These are phyloP conservation scores for Arthrobotrys iridis DNA, from an alignment of 2,329 filamentous ascomycete species.

Conservation along the genomic window DNA sequence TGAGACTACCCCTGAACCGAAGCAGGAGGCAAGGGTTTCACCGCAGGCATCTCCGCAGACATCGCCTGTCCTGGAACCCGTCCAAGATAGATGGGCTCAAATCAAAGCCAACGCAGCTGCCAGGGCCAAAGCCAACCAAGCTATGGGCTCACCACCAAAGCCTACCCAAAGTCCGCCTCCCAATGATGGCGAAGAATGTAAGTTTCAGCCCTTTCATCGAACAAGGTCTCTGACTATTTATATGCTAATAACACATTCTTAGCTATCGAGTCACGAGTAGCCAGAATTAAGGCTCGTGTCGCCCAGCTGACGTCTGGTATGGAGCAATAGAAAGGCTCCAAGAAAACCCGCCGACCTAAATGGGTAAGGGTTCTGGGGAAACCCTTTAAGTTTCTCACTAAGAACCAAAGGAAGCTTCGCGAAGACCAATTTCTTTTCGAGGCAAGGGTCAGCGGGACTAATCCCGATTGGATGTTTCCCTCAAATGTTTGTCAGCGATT, in stretches of 20 bases:
- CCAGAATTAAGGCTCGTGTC: conserved; percentile 96
- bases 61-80: conserved; percentile 60
- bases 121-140: conserved; percentile 72
- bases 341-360: conserved; percentile 3
- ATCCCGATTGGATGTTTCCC: conserved; percentile 37
- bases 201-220: conserved; percentile 64
- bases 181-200: conserved; percentile 91
- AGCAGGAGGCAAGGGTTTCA: conserved; percentile 3
- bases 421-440: conserved; percentile 25
- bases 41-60: conserved; percentile 32
- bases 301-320: conserved; percentile 90
- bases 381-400: conserved; percentile 8
- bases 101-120: conserved; percentile 94
- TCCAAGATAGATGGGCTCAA: conserved; percentile 89
- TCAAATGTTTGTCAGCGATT: conserved; percentile 35
- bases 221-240: not conserved
- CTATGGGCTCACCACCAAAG: conserved; percentile 3
- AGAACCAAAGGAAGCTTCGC: conserved; percentile 7
- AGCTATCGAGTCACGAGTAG: conserved; percentile 96
- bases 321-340: conserved; percentile 64
- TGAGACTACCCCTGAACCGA: not conserved
- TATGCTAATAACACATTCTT: conserved; percentile 57
- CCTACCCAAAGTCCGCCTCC: conserved; percentile 65
- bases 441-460: conserved; percentile 1
- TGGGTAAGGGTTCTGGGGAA: conserved; percentile 9